phyloP scores from a whole-genome alignment of 2,329 filamentous ascomycete genomes.

The Apiospora rasikravindrae region DNA sequence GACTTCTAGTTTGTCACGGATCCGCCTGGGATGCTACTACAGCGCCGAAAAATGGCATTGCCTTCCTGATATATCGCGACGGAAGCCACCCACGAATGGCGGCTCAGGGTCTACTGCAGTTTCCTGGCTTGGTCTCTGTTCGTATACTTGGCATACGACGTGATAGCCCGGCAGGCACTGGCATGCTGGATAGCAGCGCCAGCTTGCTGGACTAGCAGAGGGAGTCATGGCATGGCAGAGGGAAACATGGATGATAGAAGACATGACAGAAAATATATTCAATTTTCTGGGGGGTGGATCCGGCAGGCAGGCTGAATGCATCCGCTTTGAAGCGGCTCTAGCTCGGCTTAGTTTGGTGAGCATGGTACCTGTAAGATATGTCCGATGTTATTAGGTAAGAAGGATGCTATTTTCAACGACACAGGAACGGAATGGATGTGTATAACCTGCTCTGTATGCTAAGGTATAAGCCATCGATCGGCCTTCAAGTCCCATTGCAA shows the following conservation, averaged over 20 bases:
- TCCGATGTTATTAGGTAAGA: constrained; percentile 5
- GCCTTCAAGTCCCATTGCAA: background rate
- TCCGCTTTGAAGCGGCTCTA: constrained; percentile 10
- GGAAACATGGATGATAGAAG: background rate
- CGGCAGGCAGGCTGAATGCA: background rate
- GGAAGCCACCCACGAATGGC: background rate
- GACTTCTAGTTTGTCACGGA: background rate
- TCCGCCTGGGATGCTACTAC: background rate
- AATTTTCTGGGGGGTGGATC: background rate
- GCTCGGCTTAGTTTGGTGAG: constrained; percentile 1
- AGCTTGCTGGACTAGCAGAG: too few relatives aligned
- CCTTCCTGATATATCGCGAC: background rate
- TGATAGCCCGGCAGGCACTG: background rate
- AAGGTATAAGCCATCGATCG: too few relatives aligned
- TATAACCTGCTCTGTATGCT: background rate
- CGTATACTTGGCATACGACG: background rate
- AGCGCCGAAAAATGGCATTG: background rate
- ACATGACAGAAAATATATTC: background rate
- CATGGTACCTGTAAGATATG: background rate
- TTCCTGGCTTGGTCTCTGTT: background rate
- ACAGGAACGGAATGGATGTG: background rate
- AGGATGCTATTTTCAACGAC: background rate
- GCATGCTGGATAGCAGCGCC: background rate
- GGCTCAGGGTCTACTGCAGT: background rate
- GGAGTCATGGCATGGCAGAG: background rate